Percentiles rank a stretch among this genome's conserved stretches.
Conservation (phyloP, 495 filamentous ascomycete genomes). For the Cercophora samala region DNA sequence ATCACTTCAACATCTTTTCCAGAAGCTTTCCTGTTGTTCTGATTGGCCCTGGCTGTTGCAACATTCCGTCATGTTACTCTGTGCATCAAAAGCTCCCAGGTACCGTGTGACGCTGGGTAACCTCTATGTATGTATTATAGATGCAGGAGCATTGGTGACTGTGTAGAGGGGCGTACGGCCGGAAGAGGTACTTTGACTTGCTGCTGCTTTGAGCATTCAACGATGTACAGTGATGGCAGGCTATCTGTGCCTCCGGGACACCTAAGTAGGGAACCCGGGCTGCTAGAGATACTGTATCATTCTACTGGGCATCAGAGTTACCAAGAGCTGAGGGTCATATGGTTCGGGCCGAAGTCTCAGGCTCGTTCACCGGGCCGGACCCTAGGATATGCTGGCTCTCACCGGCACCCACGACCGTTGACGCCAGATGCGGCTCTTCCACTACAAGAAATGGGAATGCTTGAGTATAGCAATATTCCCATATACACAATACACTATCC, state of each 20-base stretch:
- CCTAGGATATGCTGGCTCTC: too few species aligned
- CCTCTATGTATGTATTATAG: too few species aligned
- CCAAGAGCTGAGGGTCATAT: not conserved
- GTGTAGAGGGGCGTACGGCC: too few species aligned
- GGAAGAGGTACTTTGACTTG: too few species aligned
- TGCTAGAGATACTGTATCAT: not conserved
- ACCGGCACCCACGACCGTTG: not conserved
- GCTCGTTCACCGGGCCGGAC: not conserved
- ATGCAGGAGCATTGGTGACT: not conserved
- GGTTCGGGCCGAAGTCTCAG: not conserved
- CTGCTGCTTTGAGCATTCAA: too few species aligned
- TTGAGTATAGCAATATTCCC: too few species aligned
- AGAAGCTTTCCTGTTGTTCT: not conserved
- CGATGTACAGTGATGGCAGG: not conserved
- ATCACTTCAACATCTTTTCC: not conserved
- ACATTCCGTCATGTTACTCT: constrained; percentile 4
- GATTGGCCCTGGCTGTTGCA: not conserved
- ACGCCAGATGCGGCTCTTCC: not conserved
- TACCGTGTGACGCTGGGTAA: not conserved
- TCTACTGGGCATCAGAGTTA: not conserved
- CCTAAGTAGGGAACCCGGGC: not conserved
- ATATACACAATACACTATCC: not conserved
- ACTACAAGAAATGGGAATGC: not conserved
- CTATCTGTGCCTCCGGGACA: not conserved
- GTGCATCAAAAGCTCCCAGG: not conserved